These are phyloP conservation scores for Psilocybe cyanescens DNA, from an alignment of 768 basidiomycete species.

Conservation along the genomic window DNA sequence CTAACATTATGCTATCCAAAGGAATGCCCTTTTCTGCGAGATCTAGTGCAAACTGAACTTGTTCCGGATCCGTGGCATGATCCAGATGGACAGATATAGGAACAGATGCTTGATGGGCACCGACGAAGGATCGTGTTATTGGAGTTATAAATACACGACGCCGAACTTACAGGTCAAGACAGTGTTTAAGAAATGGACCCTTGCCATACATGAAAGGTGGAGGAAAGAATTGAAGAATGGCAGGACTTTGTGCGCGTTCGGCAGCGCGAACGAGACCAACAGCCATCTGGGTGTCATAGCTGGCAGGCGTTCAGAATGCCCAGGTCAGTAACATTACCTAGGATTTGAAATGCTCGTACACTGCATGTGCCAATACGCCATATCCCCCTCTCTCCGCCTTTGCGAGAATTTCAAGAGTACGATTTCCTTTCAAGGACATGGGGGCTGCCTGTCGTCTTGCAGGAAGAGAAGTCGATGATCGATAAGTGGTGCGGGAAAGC, in stretches of 20 bases:
- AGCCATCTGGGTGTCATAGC: conserved; percentile 50
- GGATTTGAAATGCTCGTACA: conserved; percentile 23
- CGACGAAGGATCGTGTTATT: conserved; percentile 11
- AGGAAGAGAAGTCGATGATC: no score
- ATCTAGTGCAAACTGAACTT: conserved; percentile 46
- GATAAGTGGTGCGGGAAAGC: no score
- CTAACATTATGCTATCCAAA: conserved; percentile 56
- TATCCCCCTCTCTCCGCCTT: conserved; percentile 45
- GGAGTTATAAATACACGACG: not conserved
- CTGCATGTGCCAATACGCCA: conserved; percentile 46
- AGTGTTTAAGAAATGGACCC: conserved; percentile 49
- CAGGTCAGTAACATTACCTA: not conserved
- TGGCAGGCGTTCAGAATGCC: conserved; percentile 11
- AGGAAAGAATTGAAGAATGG: conserved; percentile 49
- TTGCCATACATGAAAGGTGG: conserved; percentile 48
- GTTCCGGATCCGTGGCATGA: conserved; percentile 49
- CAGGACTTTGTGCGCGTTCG: conserved; percentile 48
- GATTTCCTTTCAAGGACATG: conserved; percentile 29
- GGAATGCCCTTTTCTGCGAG: conserved; percentile 49
- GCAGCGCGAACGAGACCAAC: conserved; percentile 50
- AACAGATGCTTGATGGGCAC: conserved; percentile 47
- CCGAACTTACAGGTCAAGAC: conserved; percentile 39
- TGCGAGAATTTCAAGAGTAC: conserved; percentile 43
- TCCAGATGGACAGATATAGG: conserved; percentile 53
- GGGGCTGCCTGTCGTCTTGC: no score